Evolutionary conservation across 352 stramenopile genomes (phyloP).

Genomic region (Phytophthora vignae): DNA sequence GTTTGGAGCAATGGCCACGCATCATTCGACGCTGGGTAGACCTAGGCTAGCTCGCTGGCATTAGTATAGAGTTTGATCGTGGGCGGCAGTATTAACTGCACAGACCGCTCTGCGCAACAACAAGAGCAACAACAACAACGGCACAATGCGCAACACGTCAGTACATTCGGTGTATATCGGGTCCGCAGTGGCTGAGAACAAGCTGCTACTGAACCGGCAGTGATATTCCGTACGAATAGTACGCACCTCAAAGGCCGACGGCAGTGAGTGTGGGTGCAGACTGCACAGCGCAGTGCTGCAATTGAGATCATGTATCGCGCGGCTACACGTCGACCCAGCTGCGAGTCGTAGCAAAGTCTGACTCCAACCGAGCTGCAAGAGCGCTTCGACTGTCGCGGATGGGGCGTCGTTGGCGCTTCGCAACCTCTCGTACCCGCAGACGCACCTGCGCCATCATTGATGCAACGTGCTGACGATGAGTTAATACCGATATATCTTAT

Average conservation of each 20-base stretch:
- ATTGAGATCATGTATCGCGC: no score
- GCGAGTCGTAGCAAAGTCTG: no score
- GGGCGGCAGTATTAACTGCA: neutral
- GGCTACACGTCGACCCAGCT: no score
- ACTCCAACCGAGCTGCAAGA: no score
- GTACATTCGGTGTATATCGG: neutral
- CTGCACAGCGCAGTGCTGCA: slow-evolving; percentile 40
- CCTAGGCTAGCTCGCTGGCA: slow-evolving; percentile 46
- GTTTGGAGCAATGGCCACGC: neutral
- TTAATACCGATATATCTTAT: no score
- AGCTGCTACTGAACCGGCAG: slow-evolving; percentile 12
- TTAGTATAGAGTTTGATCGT: slow-evolving; percentile 35
- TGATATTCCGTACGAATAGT: neutral
- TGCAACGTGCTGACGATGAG: no score
- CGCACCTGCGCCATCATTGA: no score
- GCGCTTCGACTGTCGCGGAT: no score
- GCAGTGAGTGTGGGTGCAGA: slow-evolving; percentile 54
- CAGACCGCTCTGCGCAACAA: neutral
- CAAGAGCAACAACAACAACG: slow-evolving; percentile 21
- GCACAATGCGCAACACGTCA: slow-evolving; percentile 18
- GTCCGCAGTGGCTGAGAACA: neutral
- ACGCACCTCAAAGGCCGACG: slow-evolving; percentile 52
- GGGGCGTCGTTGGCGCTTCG: no score
- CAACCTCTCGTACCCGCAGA: no score
- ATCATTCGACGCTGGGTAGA: slow-evolving; percentile 25